Conservation (phyloP, 768 basidiomycete species). For the Mycena olivaceomarginata region DNA sequence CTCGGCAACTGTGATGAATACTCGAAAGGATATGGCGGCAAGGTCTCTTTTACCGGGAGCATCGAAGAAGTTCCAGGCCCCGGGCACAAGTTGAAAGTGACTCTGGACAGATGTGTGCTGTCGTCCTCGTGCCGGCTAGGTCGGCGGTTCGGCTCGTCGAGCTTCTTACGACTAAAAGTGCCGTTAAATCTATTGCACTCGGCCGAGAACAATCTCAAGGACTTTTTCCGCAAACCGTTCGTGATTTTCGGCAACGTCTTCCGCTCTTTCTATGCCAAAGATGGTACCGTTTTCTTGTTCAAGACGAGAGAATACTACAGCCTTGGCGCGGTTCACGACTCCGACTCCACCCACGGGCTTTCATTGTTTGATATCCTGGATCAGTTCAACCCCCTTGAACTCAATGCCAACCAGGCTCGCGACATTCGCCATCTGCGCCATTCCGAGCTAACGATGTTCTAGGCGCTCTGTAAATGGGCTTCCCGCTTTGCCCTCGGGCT, state of each 20-base stretch:
- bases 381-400: conserved; percentile 71
- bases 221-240: conserved; percentile 69
- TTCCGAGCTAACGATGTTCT: background rate
- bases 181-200: conserved; percentile 54
- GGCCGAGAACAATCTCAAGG: conserved; percentile 53
- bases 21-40: conserved; percentile 68
- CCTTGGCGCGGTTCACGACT: conserved; percentile 41
- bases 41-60: conserved; percentile 69
- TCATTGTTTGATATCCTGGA: conserved; percentile 69
- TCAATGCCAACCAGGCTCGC: conserved; percentile 71
- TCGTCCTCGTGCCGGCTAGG: conserved; percentile 74
- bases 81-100: conserved; percentile 51
- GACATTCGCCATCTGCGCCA: background rate
- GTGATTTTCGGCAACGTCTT: conserved; percentile 73
- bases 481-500: conserved; percentile 77
- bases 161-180: conserved; percentile 72
- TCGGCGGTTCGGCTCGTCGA: conserved; percentile 77
- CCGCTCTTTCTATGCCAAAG: conserved; percentile 78
- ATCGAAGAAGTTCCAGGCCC: conserved; percentile 45
- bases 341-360: conserved; percentile 32
- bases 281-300: conserved; percentile 72
- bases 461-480: conserved; percentile 81
- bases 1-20: conserved; percentile 64
- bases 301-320: conserved; percentile 68
- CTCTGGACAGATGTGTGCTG: conserved; percentile 69